Conservation (phyloP, 176 grass and related monocot species). For the Canna indica region DNA sequence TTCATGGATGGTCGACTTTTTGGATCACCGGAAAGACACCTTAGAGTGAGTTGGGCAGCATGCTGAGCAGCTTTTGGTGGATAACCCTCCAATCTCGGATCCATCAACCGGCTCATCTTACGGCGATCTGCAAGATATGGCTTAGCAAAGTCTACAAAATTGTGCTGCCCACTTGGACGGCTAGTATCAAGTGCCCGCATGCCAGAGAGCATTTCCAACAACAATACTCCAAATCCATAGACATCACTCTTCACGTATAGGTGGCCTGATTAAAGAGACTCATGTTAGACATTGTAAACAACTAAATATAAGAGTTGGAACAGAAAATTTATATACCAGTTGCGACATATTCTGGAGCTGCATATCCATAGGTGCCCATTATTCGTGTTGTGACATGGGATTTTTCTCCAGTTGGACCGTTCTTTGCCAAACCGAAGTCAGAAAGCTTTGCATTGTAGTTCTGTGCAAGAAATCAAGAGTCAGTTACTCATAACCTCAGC, state of each 20-base stretch:
- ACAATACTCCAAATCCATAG: constrained; percentile 67
- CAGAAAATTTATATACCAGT: constrained; percentile 35
- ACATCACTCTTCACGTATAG: constrained; percentile 80
- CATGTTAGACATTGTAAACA: background rate
- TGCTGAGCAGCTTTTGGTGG: constrained; percentile 40
- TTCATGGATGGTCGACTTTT: constrained; percentile 59
- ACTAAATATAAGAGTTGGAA: no score
- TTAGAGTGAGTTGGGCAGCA: constrained; percentile 49
- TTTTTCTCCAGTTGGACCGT: constrained; percentile 44
- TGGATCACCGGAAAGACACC: constrained; percentile 44
- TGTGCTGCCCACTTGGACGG: constrained; percentile 44
- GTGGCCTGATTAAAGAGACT: constrained; percentile 32
- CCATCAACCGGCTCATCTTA: constrained; percentile 40
- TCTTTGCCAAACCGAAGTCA: constrained; percentile 90
- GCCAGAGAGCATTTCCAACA: constrained; percentile 55
- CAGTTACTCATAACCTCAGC: background rate
- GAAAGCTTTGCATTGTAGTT: constrained; percentile 72
- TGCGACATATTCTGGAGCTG: constrained; percentile 83
- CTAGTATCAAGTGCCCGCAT: constrained; percentile 53
- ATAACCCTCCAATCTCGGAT: constrained; percentile 56
- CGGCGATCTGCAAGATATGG: constrained; percentile 37
- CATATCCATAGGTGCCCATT: constrained; percentile 79
- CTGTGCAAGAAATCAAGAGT: constrained; percentile 11
- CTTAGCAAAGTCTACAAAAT: constrained; percentile 51
- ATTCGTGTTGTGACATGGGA: constrained; percentile 73